Percentiles rank a stretch among this genome's conserved stretches.
These are phyloP conservation scores for Nigrospora osmanthi DNA, from an alignment of 2,329 filamentous ascomycete genomes.

Conservation along the genomic window DNA sequence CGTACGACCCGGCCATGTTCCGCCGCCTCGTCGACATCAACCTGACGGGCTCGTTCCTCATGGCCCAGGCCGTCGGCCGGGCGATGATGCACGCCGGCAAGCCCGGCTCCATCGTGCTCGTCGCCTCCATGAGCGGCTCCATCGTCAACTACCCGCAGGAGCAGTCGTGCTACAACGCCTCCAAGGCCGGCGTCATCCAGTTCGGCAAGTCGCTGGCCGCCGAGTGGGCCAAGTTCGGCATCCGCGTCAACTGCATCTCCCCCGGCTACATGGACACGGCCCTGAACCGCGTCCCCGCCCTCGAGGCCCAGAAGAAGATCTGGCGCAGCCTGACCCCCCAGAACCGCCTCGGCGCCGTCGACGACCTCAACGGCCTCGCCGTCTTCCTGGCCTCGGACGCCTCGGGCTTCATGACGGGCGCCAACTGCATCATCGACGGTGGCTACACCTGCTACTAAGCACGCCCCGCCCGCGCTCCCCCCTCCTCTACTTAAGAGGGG, in stretches of 20 bases:
- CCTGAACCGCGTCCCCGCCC: constrained; percentile 68
- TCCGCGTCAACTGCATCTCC: constrained; percentile 78
- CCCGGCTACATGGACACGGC: constrained; percentile 85
- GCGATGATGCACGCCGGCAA: constrained; percentile 66
- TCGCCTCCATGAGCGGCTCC: constrained; percentile 75
- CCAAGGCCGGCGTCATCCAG: constrained; percentile 73
- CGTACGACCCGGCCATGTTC: constrained; percentile 69
- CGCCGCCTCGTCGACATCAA: constrained; percentile 76
- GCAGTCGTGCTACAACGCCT: constrained; percentile 77
- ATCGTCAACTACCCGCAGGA: constrained; percentile 84
- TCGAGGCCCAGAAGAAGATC: constrained; percentile 76
- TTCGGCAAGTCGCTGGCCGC: constrained; percentile 74
- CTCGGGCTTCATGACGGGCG: constrained; percentile 69
- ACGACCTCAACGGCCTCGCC: constrained; percentile 71
- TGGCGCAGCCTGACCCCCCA: constrained; percentile 70
- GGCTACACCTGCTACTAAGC: constrained; percentile 57
- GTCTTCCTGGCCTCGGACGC: constrained; percentile 70
- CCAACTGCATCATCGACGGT: constrained; percentile 64
- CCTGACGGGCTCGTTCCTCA: constrained; percentile 70
- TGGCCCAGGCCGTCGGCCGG: constrained; percentile 64
- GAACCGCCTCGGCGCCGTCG: constrained; percentile 62
- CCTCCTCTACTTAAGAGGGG: not conserved
- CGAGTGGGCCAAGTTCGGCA: constrained; percentile 75
- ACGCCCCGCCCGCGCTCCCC: not conserved
- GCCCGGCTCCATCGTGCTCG: constrained; percentile 66